Evolutionary conservation across 2,329 filamentous ascomycete species (phyloP), one percentile per base, ranked within the genome.

Genomic region (Periconia digitata): DNA sequence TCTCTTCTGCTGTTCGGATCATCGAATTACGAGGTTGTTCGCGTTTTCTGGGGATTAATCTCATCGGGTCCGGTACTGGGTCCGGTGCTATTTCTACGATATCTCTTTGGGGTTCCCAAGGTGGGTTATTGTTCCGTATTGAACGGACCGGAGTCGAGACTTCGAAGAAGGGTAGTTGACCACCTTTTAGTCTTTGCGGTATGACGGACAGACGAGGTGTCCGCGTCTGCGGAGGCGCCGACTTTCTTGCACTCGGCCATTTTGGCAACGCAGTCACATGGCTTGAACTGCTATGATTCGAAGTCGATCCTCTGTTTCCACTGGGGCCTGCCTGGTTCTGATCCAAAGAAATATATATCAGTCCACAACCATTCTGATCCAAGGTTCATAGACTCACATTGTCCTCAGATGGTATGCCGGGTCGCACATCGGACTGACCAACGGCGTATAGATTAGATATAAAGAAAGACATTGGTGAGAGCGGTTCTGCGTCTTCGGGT

Each of bases 261-360:
- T 24, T 47, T 32, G 55, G 55, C 36, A 58, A 44, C 1, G 55
- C 55, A 15, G 55, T 58, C 10, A 52, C 18, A 18, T 20, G n/a
- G 2, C 38, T 37, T 13, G 50, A 49, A 40, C 46, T 52, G n/a
- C 46, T 52, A 16, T 37, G 46, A 24, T 18, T 49, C 22, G 53
- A 50, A 15, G 27, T 13, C 10, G 3, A 4, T 10, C 8, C 10
- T 32, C 16, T 49, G 22, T 27, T 42, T 36, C 17, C 37, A 20
- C 40, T 48, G 27, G 4, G 27, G 12, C 10, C 27, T 32, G 27
- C 10, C 10, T 32, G 10, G n/a, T 32, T 32, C 27, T 32, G n/a
- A 32, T 32, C 27, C 27, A 32, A 3, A 4, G 18, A n/a, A 8
- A 42, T 27, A 20, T 18, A n/a, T 18, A 12, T 46, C 36, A 22